Percentiles rank a stretch among this genome's conserved stretches.
Conservation (phyloP, 1,139 yeast species). For the Taiozyma sp. region DNA sequence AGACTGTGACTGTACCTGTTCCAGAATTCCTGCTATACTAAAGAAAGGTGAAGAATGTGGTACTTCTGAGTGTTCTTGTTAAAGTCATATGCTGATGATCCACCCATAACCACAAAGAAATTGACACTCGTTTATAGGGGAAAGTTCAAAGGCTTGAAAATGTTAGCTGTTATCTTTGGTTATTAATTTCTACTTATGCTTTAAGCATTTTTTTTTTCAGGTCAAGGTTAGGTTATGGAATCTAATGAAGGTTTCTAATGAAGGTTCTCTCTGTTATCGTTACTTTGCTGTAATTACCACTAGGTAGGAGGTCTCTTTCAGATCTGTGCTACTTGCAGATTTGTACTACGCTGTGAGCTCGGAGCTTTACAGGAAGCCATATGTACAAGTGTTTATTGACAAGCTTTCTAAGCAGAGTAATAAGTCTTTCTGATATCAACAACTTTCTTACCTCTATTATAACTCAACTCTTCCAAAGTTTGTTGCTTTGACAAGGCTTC, state of each 20-base stretch:
- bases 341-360: too few species aligned
- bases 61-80: slow-evolving; percentile 22
- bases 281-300: not conserved
- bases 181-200: not conserved
- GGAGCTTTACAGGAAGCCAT: not conserved
- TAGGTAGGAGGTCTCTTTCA: not conserved
- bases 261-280: not conserved
- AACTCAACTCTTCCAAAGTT: slow-evolving; percentile 82
- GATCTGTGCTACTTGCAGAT: too few species aligned
- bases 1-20: slow-evolving; percentile 25
- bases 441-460: slow-evolving; percentile 90
- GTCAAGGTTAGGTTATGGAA: not conserved
- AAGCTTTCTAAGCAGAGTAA: slow-evolving; percentile 40
- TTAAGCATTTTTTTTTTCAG: not conserved
- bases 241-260: not conserved
- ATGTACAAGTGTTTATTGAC: not conserved
- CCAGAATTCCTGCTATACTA: slow-evolving; percentile 6
- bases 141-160: not conserved
- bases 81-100: not conserved
- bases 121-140: not conserved
- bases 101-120: not conserved
- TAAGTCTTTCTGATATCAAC: slow-evolving; percentile 90
- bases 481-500: slow-evolving; percentile 79
- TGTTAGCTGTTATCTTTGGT: not conserved
- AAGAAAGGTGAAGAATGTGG: slow-evolving; percentile 22